Conservation (phyloP, 2,329 filamentous ascomycete species). For the Microcera coccophila region DNA sequence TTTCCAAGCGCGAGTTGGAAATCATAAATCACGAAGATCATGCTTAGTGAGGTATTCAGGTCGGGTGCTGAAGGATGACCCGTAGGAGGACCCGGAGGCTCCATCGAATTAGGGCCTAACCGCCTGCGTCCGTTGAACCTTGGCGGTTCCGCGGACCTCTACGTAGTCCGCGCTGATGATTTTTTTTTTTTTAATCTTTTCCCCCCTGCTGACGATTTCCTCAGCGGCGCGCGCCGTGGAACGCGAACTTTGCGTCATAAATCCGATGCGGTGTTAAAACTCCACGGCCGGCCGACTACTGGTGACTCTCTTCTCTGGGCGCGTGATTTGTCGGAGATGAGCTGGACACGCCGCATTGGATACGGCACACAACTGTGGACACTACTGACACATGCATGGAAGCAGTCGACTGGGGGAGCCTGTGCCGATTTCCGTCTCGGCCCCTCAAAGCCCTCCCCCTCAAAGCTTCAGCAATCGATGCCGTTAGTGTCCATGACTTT, state of each 20-base stretch:
- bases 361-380: not conserved
- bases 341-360: not conserved
- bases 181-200: not conserved
- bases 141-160: too few relatives aligned
- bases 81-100: too few relatives aligned
- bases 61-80: too few relatives aligned
- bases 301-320: not conserved
- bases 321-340: not conserved
- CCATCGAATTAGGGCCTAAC: too few relatives aligned
- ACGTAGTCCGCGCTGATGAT: too few relatives aligned
- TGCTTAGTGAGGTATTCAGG: too few relatives aligned
- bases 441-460: too few relatives aligned
- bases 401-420: not conserved
- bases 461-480: not conserved
- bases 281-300: not conserved
- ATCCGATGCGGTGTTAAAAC: not conserved
- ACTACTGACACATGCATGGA: not conserved
- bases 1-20: too few relatives aligned
- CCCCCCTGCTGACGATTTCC: not conserved
- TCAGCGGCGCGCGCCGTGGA: too few relatives aligned
- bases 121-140: too few relatives aligned
- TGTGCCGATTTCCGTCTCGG: conserved; percentile 14
- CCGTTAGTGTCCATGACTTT: too few relatives aligned
- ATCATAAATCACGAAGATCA: too few relatives aligned
- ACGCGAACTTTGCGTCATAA: conserved; percentile 1